These are phyloP conservation scores for Annulohypoxylon nitens DNA, from an alignment of 495 filamentous ascomycete genomes.

Conservation along the genomic window DNA sequence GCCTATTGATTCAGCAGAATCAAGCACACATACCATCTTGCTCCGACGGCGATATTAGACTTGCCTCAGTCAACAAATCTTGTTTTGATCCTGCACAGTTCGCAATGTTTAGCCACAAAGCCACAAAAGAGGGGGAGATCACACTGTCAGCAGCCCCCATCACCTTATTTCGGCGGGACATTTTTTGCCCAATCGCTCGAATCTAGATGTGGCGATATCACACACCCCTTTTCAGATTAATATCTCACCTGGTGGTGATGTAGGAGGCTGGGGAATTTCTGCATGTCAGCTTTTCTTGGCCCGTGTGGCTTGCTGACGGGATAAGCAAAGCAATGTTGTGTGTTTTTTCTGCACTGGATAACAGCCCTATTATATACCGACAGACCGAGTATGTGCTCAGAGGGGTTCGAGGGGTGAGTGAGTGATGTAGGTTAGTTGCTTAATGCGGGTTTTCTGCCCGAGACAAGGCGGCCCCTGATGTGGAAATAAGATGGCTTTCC, in stretches of 20 bases:
- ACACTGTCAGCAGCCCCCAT: slow-evolving; percentile 1
- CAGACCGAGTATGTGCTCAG: neutral
- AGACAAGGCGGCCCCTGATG: slow-evolving; percentile 2
- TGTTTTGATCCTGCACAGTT: neutral
- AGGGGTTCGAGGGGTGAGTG: neutral
- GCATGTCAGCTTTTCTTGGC: neutral
- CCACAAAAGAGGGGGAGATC: neutral
- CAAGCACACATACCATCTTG: neutral
- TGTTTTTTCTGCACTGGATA: neutral
- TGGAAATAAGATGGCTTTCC: slow-evolving; percentile 27
- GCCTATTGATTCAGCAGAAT: neutral
- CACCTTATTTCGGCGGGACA: neutral
- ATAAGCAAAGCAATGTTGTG: slow-evolving; percentile 2
- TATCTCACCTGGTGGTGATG: neutral
- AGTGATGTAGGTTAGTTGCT: neutral
- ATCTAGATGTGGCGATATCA: neutral
- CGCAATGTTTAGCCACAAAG: neutral
- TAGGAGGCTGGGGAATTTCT: neutral
- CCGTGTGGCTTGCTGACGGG: neutral
- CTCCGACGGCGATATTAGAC: no score
- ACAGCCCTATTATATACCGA: slow-evolving; percentile 2
- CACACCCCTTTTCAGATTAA: neutral
- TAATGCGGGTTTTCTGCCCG: neutral
- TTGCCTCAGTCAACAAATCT: neutral
- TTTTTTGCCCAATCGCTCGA: neutral